phyloP scores from a whole-genome alignment of 1,284 basidiomycete genomes.

The Pisolithus thermaeus region DNA sequence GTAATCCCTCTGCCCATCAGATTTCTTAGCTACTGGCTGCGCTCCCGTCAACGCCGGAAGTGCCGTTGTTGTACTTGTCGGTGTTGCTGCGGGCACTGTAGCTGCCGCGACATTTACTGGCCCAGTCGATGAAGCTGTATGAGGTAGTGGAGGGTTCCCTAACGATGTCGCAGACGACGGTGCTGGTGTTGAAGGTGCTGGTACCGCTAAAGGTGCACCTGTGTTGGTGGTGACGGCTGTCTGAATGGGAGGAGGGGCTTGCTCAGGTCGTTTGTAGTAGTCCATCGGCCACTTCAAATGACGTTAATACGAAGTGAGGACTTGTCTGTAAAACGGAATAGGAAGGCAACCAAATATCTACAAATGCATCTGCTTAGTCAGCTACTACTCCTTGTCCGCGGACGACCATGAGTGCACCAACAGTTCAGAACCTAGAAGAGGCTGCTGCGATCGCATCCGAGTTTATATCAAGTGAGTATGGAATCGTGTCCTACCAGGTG shows the following conservation, averaged over 20 bases:
- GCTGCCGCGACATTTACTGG: background rate
- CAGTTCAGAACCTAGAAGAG: conserved; percentile 46
- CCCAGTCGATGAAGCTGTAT: background rate
- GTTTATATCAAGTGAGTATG: conserved; percentile 58
- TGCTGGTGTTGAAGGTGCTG: background rate
- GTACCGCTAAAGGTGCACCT: background rate
- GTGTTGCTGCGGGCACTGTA: background rate
- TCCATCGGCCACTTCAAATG: background rate
- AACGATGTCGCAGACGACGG: background rate
- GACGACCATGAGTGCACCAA: conserved; percentile 25
- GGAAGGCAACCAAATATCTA: no score
- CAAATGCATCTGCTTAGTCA: no score
- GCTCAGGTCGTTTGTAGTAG: conserved; percentile 6
- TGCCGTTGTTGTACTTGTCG: background rate
- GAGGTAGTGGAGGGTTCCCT: background rate
- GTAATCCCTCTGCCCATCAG: conserved; percentile 42
- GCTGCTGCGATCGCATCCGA: conserved; percentile 65
- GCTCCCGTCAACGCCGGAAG: background rate
- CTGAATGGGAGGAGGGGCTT: conserved; percentile 1
- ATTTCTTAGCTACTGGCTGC: background rate
- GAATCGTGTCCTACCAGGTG: background rate
- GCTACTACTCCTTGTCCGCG: no score
- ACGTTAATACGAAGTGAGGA: no score
- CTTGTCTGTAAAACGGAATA: no score
- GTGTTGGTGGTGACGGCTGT: background rate